Percentiles rank a stretch among this genome's conserved stretches.
phyloP scores from a whole-genome alignment of 2,329 filamentous ascomycete species.

The Cladophialophora carrionii region DNA sequence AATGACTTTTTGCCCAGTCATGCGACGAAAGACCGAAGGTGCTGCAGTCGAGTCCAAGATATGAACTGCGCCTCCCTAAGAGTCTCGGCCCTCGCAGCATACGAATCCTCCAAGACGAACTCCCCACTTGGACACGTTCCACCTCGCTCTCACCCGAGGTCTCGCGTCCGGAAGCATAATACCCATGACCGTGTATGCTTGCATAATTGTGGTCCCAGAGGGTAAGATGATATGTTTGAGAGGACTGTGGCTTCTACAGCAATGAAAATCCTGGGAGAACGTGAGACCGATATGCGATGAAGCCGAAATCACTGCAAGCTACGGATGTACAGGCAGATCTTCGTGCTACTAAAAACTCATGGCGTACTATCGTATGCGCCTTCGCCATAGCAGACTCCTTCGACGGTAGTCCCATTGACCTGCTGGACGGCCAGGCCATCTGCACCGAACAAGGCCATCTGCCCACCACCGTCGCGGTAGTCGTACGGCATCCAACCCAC shows the following conservation, averaged over 20 bases:
- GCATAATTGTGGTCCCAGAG: neutral
- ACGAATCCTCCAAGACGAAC: conserved; percentile 13
- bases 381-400: conserved; percentile 12
- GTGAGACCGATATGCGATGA: neutral
- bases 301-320: neutral
- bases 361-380: conserved; percentile 10
- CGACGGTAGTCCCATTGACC: conserved; percentile 9
- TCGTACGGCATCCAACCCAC: conserved; percentile 28
- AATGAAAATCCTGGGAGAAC: neutral
- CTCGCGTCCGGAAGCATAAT: neutral
- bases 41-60: neutral
- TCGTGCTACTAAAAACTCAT: neutral
- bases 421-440: conserved; percentile 7
- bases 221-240: neutral
- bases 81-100: conserved; percentile 9
- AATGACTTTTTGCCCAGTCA: neutral
- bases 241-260: neutral
- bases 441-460: conserved; percentile 10
- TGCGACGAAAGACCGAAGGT: neutral
- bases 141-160: conserved; percentile 1
- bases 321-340: neutral
- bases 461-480: neutral
- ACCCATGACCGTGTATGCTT: neutral
- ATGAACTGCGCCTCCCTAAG: conserved; percentile 5
- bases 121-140: conserved; percentile 16